These are phyloP conservation scores for Cryoendolithus antarcticus DNA, from an alignment of 2,329 filamentous ascomycete species.

Conservation along the genomic window DNA sequence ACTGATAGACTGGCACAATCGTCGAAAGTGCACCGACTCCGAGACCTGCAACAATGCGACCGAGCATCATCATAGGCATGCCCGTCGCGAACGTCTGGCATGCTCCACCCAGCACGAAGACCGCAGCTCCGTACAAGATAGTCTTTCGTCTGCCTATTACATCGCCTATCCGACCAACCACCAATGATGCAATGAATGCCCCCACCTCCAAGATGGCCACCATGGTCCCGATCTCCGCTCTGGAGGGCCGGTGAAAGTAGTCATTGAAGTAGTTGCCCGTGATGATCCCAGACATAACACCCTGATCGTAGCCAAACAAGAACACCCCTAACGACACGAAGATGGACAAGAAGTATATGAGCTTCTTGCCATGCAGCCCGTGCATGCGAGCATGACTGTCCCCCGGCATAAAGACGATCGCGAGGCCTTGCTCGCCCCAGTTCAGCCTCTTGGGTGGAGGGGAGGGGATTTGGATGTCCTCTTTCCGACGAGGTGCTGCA, in stretches of 20 bases:
- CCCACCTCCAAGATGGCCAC: slow-evolving; percentile 93
- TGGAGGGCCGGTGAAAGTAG: slow-evolving; percentile 82
- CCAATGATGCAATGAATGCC: slow-evolving; percentile 76
- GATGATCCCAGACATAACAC: slow-evolving; percentile 61
- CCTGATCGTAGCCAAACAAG: slow-evolving; percentile 80
- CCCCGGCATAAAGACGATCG: slow-evolving; percentile 71
- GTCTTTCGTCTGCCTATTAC: slow-evolving; percentile 79
- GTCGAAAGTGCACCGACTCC: slow-evolving; percentile 39
- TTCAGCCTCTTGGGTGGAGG: slow-evolving; percentile 52
- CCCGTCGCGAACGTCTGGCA: slow-evolving; percentile 70
- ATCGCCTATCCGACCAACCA: slow-evolving; percentile 81
- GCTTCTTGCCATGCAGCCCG: slow-evolving; percentile 88
- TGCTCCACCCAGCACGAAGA: slow-evolving; percentile 75
- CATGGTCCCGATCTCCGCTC: slow-evolving; percentile 87
- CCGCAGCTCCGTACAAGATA: slow-evolving; percentile 82
- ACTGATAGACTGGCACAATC: slow-evolving; percentile 42
- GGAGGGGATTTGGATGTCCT: slow-evolving; percentile 72
- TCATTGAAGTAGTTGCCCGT: slow-evolving; percentile 81
- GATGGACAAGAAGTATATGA: slow-evolving; percentile 55
- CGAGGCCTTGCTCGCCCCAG: slow-evolving; percentile 57
- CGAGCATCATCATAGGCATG: slow-evolving; percentile 72
- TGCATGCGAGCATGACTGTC: slow-evolving; percentile 60
- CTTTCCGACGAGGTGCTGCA: slow-evolving; percentile 43
- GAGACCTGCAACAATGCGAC: slow-evolving; percentile 38
- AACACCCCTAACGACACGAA: slow-evolving; percentile 59